Conservation (phyloP, 768 basidiomycete genomes). For the Aureoboletus auriporus region DNA sequence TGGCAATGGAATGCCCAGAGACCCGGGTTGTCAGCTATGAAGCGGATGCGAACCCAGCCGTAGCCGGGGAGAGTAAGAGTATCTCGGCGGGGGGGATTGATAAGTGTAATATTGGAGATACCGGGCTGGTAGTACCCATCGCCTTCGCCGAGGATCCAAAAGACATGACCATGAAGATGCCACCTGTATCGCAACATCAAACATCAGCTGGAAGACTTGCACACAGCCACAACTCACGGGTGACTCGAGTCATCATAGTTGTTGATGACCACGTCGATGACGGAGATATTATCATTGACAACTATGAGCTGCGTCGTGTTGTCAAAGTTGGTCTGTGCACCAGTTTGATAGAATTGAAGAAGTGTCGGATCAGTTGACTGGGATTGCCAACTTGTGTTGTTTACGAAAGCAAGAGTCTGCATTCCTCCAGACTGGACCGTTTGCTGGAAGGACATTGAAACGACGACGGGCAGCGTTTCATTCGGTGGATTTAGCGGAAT, state of each 20-base stretch:
- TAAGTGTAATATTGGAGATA: constrained; percentile 27
- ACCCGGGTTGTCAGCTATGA: constrained; percentile 42
- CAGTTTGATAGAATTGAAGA: constrained; percentile 22
- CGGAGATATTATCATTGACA: constrained; percentile 23
- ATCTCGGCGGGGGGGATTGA: constrained; percentile 39
- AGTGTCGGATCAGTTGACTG: constrained; percentile 26
- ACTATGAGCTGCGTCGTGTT: constrained; percentile 22
- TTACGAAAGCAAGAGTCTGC: constrained; percentile 24
- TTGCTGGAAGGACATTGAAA: constrained; percentile 25
- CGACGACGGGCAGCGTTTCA: constrained; percentile 15
- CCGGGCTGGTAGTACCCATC: constrained; percentile 30
- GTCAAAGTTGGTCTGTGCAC: constrained; percentile 25
- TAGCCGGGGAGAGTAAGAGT: constrained; percentile 38
- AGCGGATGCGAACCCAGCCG: constrained; percentile 36
- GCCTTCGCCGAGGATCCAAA: constrained; percentile 34
- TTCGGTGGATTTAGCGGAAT: constrained; percentile 26
- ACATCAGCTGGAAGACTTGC: neutral
- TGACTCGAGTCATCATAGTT: constrained; percentile 29
- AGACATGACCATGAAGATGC: constrained; percentile 37
- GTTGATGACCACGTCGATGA: constrained; percentile 21
- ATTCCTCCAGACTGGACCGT: constrained; percentile 23
- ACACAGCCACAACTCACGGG: constrained; percentile 17
- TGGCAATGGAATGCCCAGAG: constrained; percentile 47
- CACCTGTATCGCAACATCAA: constrained; percentile 19
- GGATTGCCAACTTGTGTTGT: constrained; percentile 25